Evolutionary conservation across 1,139 yeast species (phyloP).

Genomic region (Ogataea hybrid): DNA sequence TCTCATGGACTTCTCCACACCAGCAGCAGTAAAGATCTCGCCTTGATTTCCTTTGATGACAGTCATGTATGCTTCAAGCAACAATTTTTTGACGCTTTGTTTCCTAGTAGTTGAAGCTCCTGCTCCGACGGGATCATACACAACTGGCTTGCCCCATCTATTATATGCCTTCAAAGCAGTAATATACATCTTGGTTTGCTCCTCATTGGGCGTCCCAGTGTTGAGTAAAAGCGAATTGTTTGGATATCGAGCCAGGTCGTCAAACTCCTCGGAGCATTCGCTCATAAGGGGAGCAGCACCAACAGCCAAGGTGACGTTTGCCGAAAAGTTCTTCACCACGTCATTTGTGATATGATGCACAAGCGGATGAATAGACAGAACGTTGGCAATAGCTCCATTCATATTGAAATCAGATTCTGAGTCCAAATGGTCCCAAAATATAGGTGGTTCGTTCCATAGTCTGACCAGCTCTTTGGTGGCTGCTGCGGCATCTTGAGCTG

Average conservation of each 20-base stretch:
- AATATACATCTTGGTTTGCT: conserved; percentile 43
- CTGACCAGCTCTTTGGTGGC: conserved; percentile 42
- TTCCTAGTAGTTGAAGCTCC: conserved; percentile 73
- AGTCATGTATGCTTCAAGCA: conserved; percentile 58
- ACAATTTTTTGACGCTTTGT: conserved; percentile 44
- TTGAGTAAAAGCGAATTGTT: conserved; percentile 62
- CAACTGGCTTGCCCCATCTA: conserved; percentile 53
- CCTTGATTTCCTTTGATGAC: conserved; percentile 87
- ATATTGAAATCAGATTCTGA: conserved; percentile 4
- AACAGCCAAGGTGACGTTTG: conserved; percentile 81
- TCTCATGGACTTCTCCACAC: conserved; percentile 47
- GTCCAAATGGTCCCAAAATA: conserved; percentile 11
- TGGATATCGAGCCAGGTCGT: conserved; percentile 58
- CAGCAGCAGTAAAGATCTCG: conserved; percentile 60
- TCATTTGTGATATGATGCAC: conserved; percentile 87
- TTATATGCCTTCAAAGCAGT: conserved; percentile 63
- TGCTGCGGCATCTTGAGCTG: conserved; percentile 51
- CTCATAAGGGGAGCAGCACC: conserved; percentile 95
- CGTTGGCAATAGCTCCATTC: conserved; percentile 9
- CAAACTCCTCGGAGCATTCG: conserved; percentile 67
- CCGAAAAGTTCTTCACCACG: conserved; percentile 88
- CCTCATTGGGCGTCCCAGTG: conserved; percentile 67
- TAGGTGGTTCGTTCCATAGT: conserved; percentile 20
- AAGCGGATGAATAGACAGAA: conserved; percentile 44
- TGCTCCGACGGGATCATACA: conserved; percentile 90